Conservation (phyloP, 2,329 filamentous ascomycete species). For the Paecilomyces formosus region DNA sequence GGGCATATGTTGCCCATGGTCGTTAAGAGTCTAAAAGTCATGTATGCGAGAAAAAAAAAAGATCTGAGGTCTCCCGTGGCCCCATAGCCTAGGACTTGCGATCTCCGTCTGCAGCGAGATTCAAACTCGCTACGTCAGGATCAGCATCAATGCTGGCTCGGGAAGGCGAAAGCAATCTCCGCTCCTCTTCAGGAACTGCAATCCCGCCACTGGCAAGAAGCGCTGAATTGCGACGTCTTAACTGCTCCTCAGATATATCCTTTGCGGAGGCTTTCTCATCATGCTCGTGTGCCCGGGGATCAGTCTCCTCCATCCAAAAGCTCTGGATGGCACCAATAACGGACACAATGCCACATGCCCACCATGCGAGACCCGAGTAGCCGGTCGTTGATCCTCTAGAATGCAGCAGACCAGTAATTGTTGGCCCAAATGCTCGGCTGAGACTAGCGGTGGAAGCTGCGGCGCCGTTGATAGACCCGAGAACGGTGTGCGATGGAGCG, state of each 20-base stretch:
- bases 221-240: conserved; percentile 14
- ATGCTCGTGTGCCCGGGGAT: conserved; percentile 27
- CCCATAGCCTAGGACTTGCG: conserved; percentile 1
- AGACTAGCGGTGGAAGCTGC: conserved; percentile 87
- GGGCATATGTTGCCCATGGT: background rate
- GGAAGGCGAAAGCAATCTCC: conserved; percentile 25
- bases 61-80: too few species aligned
- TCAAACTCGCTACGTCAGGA: conserved; percentile 19
- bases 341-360: conserved; percentile 74
- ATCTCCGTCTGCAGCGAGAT: conserved; percentile 12
- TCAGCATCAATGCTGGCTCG: conserved; percentile 28
- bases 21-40: background rate
- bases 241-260: conserved; percentile 19
- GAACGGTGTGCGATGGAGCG: conserved; percentile 71
- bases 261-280: conserved; percentile 31
- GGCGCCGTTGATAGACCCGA: conserved; percentile 88
- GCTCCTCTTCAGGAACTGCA: conserved; percentile 23
- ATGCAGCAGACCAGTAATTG: conserved; percentile 78
- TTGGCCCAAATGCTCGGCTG: conserved; percentile 80
- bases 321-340: conserved; percentile 67
- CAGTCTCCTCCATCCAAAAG: conserved; percentile 64
- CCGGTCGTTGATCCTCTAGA: conserved; percentile 69
- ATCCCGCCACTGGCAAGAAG: conserved; percentile 14
- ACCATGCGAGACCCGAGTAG: conserved; percentile 88
- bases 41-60: background rate